These are phyloP conservation scores for Podospora pseudocomata DNA, from an alignment of 495 filamentous ascomycete genomes.

Conservation along the genomic window DNA sequence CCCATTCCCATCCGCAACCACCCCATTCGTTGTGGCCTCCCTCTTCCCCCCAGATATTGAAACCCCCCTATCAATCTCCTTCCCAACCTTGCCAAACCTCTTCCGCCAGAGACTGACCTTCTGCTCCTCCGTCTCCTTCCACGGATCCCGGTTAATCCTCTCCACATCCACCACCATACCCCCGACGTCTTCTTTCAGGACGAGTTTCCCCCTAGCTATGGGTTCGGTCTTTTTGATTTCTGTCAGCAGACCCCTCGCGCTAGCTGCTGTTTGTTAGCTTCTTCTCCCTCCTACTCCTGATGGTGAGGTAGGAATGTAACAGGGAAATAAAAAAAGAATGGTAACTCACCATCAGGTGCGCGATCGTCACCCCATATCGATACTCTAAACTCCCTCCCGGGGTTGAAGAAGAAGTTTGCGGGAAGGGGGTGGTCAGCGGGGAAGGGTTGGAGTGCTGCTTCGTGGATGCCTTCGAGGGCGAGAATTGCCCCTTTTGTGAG, in stretches of 20 bases:
- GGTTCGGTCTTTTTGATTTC: background rate
- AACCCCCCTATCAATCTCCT: conserved; percentile 3
- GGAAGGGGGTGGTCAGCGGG: background rate
- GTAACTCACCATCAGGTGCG: background rate
- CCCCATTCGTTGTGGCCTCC: background rate
- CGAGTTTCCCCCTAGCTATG: conserved; percentile 8
- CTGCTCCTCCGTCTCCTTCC: conserved; percentile 9
- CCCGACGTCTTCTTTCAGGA: conserved; percentile 7
- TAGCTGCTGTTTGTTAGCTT: background rate
- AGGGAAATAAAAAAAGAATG: background rate
- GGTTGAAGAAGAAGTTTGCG: conserved; percentile 13
- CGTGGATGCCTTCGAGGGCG: conserved; percentile 10
- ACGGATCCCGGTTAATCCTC: conserved; percentile 21
- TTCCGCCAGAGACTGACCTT: conserved; percentile 16
- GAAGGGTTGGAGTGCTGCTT: conserved; percentile 17
- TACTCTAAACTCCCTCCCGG: conserved; percentile 11
- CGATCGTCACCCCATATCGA: conserved; percentile 14
- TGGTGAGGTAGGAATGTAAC: background rate
- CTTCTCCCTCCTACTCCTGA: background rate
- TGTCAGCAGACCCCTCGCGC: conserved; percentile 7
- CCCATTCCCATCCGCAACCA: background rate
- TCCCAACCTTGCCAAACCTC: conserved; percentile 14
- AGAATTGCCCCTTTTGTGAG: background rate
- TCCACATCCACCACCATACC: conserved; percentile 17
- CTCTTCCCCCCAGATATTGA: too few relatives aligned